These are phyloP conservation scores for Pseudogymnoascus sp. DNA, from an alignment of 2,329 filamentous ascomycete species.

Conservation along the genomic window DNA sequence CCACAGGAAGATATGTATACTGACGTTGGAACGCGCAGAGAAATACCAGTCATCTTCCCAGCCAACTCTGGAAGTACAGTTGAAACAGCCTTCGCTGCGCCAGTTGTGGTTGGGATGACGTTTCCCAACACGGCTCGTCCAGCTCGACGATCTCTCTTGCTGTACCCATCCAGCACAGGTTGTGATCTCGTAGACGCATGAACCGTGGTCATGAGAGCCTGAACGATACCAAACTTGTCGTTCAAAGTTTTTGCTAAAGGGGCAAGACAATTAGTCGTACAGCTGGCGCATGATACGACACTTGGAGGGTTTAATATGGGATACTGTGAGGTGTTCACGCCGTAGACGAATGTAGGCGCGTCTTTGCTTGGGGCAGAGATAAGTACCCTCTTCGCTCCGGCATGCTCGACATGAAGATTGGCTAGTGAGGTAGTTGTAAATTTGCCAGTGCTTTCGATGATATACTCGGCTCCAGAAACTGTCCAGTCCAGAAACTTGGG, in stretches of 20 bases:
- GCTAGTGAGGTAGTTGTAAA: constrained; percentile 11
- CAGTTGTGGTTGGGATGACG: constrained; percentile 15
- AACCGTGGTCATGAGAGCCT: constrained; percentile 28
- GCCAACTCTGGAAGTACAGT: constrained; percentile 11
- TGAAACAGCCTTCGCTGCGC: constrained; percentile 13
- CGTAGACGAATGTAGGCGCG: constrained; percentile 24
- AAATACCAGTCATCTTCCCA: constrained; percentile 13
- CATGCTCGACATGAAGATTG: neutral
- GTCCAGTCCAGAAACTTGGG: constrained; percentile 10
- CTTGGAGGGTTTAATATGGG: constrained; percentile 10
- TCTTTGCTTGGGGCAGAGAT: constrained; percentile 13
- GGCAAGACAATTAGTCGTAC: constrained; percentile 29
- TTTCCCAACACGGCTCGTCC: constrained; percentile 16
- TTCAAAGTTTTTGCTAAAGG: constrained; percentile 28
- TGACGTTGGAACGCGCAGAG: constrained; percentile 14
- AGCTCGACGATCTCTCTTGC: constrained; percentile 28
- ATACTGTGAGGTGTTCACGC: constrained; percentile 26
- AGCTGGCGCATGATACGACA: constrained; percentile 27
- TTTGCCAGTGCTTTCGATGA: constrained; percentile 13
- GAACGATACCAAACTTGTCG: constrained; percentile 24
- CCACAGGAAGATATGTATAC: neutral
- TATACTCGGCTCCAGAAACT: constrained; percentile 9
- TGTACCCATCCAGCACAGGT: constrained; percentile 29
- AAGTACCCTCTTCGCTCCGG: constrained; percentile 12
- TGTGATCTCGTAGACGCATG: constrained; percentile 25